phyloP scores from a whole-genome alignment of 1,284 basidiomycete genomes.

The Heterobasidion irregulare region DNA sequence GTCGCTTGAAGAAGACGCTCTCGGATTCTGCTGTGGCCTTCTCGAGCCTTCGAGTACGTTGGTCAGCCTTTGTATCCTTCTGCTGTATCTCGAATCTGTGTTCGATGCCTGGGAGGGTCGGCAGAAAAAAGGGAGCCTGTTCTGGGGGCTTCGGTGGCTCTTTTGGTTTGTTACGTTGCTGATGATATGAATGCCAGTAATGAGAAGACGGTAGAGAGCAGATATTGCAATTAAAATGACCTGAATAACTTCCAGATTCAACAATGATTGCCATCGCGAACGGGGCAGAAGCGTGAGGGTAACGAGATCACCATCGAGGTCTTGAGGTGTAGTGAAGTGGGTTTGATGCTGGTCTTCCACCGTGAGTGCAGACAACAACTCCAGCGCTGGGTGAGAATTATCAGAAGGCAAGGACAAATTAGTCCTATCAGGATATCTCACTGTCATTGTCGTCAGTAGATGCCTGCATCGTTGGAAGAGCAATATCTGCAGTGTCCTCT shows the following conservation, averaged over 20 bases:
- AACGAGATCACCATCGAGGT: conserved; percentile 79
- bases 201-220: neutral
- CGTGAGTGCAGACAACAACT: conserved; percentile 47
- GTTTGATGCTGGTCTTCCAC: conserved; percentile 49
- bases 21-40: conserved; percentile 49
- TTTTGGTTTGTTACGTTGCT: conserved; percentile 95
- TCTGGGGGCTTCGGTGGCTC: conserved; percentile 93
- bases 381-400: conserved; percentile 39
- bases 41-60: conserved; percentile 45
- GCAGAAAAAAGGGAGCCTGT: conserved; percentile 95
- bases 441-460: conserved; percentile 64
- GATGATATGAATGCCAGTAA: conserved; percentile 5
- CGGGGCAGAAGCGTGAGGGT: conserved; percentile 91
- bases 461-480: conserved; percentile 81
- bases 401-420: neutral
- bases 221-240: conserved; percentile 28
- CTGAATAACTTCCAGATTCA: conserved; percentile 94
- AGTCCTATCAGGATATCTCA: conserved; percentile 4
- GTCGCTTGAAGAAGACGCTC: conserved; percentile 67
- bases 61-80: conserved; percentile 29
- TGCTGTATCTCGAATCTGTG: conserved; percentile 62
- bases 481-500: conserved; percentile 61
- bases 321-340: conserved; percentile 78
- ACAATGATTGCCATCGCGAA: conserved; percentile 90
- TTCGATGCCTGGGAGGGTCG: conserved; percentile 81